A percentile compares a stretch with the other conserved stretches of the same genome.
These are phyloP conservation scores for Spergularia marina DNA, from an alignment of 148 eudicot species.

Conservation along the genomic window DNA sequence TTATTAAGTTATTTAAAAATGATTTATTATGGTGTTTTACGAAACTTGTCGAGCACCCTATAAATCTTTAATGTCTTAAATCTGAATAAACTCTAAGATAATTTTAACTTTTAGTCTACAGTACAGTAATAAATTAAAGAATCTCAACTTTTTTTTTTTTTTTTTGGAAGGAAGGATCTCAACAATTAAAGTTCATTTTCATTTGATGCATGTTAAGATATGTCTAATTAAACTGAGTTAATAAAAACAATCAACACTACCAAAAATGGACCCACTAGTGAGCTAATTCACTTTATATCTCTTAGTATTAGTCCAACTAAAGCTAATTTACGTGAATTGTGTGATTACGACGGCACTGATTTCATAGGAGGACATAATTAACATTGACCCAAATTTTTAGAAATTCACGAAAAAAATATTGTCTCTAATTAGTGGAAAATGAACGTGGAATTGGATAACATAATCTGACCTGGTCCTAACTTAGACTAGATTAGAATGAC, in stretches of 20 bases:
- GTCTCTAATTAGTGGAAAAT: slow-evolving; percentile 10
- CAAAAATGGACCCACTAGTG: slow-evolving; percentile 16
- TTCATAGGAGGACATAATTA: slow-evolving; percentile 19
- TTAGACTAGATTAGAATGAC: slow-evolving; percentile 3
- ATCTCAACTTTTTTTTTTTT: too few relatives aligned
- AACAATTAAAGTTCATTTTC: too few relatives aligned
- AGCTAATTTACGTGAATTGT: not conserved
- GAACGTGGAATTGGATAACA: slow-evolving; percentile 17
- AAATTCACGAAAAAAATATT: not conserved
- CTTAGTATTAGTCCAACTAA: not conserved
- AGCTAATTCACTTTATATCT: slow-evolving; percentile 17
- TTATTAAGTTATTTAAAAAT: too few relatives aligned
- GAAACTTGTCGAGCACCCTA: too few relatives aligned
- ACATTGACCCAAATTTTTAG: slow-evolving; percentile 13
- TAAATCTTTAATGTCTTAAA: too few relatives aligned
- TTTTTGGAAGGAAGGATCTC: too few relatives aligned
- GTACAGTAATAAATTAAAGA: too few relatives aligned
- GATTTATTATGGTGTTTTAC: too few relatives aligned
- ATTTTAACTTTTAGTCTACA: too few relatives aligned
- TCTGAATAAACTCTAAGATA: too few relatives aligned
- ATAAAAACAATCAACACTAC: slow-evolving; percentile 3
- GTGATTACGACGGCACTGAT: slow-evolving; percentile 39
- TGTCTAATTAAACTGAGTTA: not conserved
- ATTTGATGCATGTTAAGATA: too few relatives aligned
- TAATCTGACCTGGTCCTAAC: slow-evolving; percentile 2